phyloP scores from a whole-genome alignment of 257 asterid genomes.

The Cinchona pubescens region DNA sequence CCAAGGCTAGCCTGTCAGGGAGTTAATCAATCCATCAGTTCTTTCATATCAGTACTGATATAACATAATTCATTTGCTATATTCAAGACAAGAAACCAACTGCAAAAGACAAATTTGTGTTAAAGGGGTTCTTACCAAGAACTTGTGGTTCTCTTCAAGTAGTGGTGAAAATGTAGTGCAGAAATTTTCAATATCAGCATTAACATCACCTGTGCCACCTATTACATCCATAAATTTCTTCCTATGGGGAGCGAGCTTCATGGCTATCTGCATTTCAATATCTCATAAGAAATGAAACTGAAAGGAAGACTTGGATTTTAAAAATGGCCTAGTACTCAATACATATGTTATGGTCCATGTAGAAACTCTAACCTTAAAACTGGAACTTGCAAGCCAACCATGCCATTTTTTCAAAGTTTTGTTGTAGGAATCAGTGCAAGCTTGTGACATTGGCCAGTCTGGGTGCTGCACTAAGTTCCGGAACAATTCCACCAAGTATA shows the following conservation, averaged over 20 bases:
- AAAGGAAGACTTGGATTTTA: constrained; percentile 9
- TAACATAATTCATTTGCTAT: background rate
- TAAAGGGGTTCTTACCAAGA: constrained; percentile 60
- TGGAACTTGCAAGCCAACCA: constrained; percentile 98
- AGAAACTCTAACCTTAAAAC: constrained; percentile 59
- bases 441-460: constrained; percentile 93
- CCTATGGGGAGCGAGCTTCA: constrained; percentile 99
- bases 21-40: constrained; percentile 15
- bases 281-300: constrained; percentile 9
- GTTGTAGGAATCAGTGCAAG: constrained; percentile 75
- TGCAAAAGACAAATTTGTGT: background rate
- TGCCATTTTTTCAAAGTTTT: constrained; percentile 89
- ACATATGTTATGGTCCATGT: background rate
- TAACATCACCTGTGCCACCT: constrained; percentile 64
- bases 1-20: constrained; percentile 82
- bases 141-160: constrained; percentile 94
- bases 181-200: constrained; percentile 67
- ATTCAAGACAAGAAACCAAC: background rate
- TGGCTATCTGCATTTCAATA: constrained; percentile 59
- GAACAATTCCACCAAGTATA: constrained; percentile 77
- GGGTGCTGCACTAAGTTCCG: constrained; percentile 66
- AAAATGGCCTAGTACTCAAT: background rate
- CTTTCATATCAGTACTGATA: background rate
- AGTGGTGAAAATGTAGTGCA: constrained; percentile 73
- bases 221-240: constrained; percentile 80